A percentile compares a stretch with the other conserved stretches of the same genome.
Conservation (phyloP, 805 yeast genomes). For the Soucietia sequanensis region DNA sequence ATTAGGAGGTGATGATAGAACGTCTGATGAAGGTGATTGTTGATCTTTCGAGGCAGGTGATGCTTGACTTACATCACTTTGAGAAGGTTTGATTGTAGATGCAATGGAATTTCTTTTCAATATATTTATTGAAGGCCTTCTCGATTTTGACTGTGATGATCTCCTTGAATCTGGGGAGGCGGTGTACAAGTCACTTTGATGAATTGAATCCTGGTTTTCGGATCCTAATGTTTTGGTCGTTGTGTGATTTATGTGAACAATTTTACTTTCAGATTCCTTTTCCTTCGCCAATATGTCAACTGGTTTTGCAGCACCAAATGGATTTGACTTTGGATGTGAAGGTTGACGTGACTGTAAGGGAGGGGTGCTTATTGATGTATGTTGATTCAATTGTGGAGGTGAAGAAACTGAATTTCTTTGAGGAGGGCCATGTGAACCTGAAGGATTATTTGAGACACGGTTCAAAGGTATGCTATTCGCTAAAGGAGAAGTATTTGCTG, state of each 20-base stretch:
- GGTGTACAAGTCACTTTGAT: neutral
- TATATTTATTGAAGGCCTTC: slow-evolving; percentile 16
- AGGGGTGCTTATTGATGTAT: too few species aligned
- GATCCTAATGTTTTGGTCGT: slow-evolving; percentile 28
- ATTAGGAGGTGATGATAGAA: slow-evolving; percentile 19
- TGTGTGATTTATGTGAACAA: slow-evolving; percentile 30
- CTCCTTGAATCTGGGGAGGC: slow-evolving; percentile 5
- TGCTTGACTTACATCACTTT: slow-evolving; percentile 1
- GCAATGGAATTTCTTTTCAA: too few species aligned
- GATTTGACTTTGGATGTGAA: slow-evolving; percentile 51
- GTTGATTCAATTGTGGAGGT: too few species aligned
- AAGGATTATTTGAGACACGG: neutral
- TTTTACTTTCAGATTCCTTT: slow-evolving; percentile 53
- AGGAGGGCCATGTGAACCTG: neutral
- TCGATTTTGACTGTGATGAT: slow-evolving; percentile 5
- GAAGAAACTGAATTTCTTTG: too few species aligned
- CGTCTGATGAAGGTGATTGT: slow-evolving; percentile 3
- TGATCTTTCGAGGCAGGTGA: too few species aligned
- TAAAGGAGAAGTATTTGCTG: neutral
- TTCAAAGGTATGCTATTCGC: neutral
- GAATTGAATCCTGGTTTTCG: slow-evolving; percentile 1
- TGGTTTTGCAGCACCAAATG: slow-evolving; percentile 85
- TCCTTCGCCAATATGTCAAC: slow-evolving; percentile 71
- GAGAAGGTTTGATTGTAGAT: too few species aligned
- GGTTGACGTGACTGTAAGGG: slow-evolving; percentile 4